Conservation (phyloP, 441 rosid species). For the Populus hybrid region DNA sequence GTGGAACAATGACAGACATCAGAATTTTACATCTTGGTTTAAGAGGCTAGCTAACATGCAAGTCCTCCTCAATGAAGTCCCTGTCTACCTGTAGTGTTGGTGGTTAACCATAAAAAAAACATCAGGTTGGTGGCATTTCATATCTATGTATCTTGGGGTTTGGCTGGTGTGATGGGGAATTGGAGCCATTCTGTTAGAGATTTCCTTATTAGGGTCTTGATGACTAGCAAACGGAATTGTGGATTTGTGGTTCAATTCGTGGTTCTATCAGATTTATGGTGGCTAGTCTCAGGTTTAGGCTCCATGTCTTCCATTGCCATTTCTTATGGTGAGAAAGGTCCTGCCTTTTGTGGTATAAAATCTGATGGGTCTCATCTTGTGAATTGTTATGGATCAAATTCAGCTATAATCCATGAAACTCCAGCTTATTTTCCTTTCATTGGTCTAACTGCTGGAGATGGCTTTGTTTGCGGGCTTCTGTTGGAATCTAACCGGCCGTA, state of each 20-base stretch:
- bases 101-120: background rate
- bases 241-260: conserved; percentile 23
- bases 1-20: background rate
- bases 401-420: conserved; percentile 76
- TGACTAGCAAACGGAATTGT: conserved; percentile 30
- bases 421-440: conserved; percentile 73
- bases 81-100: conserved; percentile 4
- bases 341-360: conserved; percentile 84
- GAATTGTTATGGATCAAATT: conserved; percentile 34
- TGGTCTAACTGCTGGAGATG: conserved; percentile 93
- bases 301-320: conserved; percentile 94
- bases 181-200: conserved; percentile 17
- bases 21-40: conserved; percentile 25
- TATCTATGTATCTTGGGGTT: conserved; percentile 6
- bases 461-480: conserved; percentile 87
- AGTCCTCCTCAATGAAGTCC: conserved; percentile 16
- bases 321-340: conserved; percentile 91
- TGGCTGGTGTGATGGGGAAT: conserved; percentile 39
- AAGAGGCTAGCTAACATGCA: conserved; percentile 17
- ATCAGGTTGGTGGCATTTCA: conserved; percentile 13
- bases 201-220: conserved; percentile 9
- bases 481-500: conserved; percentile 90
- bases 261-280: conserved; percentile 45
- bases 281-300: conserved; percentile 62
- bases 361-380: conserved; percentile 88